Evolutionary conservation across 345 rosid species (phyloP).

Genomic region (Eutrema japonicum): DNA sequence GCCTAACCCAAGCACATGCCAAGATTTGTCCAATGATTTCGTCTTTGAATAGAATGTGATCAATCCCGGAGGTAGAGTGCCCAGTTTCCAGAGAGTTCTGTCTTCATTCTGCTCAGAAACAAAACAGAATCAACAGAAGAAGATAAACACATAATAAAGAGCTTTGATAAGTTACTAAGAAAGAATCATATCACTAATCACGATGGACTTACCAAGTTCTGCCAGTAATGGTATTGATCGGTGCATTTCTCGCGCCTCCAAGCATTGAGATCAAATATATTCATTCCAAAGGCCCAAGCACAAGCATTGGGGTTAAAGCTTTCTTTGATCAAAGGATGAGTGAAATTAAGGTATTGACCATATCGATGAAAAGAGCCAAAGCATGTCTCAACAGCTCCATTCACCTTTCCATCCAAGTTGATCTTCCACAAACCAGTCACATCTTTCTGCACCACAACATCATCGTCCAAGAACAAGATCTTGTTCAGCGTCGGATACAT

Average conservation of each 20-base stretch:
- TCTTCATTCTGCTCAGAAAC: slow-evolving; percentile 64
- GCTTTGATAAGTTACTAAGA: not conserved
- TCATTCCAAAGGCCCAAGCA: slow-evolving; percentile 96
- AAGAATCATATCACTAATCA: not conserved
- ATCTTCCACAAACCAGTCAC: slow-evolving; percentile 82
- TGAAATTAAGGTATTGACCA: slow-evolving; percentile 73
- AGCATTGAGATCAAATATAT: slow-evolving; percentile 85
- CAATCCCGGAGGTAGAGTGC: slow-evolving; percentile 82
- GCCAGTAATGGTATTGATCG: slow-evolving; percentile 65
- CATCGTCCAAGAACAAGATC: slow-evolving; percentile 84
- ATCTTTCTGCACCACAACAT: slow-evolving; percentile 95
- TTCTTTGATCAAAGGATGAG: slow-evolving; percentile 72
- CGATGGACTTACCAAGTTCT: slow-evolving; percentile 56
- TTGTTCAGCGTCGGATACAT: slow-evolving; percentile 83
- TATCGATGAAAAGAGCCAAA: slow-evolving; percentile 91
- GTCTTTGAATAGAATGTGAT: slow-evolving; percentile 84
- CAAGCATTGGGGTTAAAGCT: slow-evolving; percentile 77
- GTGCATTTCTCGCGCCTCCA: slow-evolving; percentile 80
- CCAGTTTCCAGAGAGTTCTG: slow-evolving; percentile 67
- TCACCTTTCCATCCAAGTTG: slow-evolving; percentile 87
- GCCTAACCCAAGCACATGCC: slow-evolving; percentile 96
- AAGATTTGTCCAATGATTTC: slow-evolving; percentile 82
- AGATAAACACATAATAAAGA: not conserved
- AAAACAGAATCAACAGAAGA: not conserved
- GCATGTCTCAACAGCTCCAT: slow-evolving; percentile 94